Evolutionary conservation across 176 grass and related monocot genomes (phyloP).

Genomic region (Bolboschoenus planiculmis): DNA sequence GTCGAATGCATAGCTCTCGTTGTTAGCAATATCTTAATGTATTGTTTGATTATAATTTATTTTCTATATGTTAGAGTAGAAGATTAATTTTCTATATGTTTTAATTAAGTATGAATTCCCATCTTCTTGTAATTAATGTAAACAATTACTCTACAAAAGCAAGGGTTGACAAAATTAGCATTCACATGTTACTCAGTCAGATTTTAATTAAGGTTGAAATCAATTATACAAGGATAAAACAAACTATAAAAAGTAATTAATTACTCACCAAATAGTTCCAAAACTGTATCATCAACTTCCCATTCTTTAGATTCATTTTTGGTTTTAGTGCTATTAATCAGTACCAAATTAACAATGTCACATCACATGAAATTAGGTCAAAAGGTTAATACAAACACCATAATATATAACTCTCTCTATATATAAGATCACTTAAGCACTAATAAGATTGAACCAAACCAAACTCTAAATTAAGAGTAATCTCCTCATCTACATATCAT

Average conservation of each 20-base stretch:
- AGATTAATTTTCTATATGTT: too few relatives aligned
- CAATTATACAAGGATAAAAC: too few relatives aligned
- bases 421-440: background rate
- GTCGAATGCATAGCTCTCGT: too few relatives aligned
- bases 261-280: background rate
- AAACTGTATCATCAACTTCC: background rate
- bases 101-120: background rate
- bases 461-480: background rate
- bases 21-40: too few relatives aligned
- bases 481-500: background rate
- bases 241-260: too few relatives aligned
- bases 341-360: too few relatives aligned
- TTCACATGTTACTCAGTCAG: too few relatives aligned
- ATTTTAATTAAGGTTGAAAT: too few relatives aligned
- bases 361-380: background rate
- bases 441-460: background rate
- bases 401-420: background rate
- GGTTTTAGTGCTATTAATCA: background rate
- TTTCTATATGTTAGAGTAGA: too few relatives aligned
- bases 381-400: background rate
- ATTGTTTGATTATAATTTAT: too few relatives aligned
- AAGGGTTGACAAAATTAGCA: constrained; percentile 10
- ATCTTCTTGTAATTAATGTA: background rate
- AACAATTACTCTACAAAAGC: background rate
- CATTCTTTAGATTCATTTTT: background rate